A percentile compares a stretch with the other conserved stretches of the same genome.
phyloP scores from a whole-genome alignment of 352 stramenopile species.

The Pythium brassicae region DNA sequence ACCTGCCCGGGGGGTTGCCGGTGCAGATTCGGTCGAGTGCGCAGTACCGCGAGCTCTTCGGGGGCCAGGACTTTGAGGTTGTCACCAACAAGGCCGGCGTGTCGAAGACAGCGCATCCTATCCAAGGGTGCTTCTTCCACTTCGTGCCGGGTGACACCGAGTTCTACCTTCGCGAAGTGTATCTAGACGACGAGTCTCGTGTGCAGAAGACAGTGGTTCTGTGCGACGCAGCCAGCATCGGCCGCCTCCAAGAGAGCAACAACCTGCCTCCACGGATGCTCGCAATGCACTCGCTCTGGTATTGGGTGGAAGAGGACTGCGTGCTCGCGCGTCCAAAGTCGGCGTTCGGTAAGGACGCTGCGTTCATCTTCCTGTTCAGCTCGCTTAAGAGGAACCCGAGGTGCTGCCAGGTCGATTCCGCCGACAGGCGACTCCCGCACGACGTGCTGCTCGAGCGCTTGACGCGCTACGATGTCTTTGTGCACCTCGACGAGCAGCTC shows the following conservation, averaged over 20 bases:
- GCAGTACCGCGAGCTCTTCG: constrained; percentile 41
- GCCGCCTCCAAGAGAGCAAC: constrained; percentile 7
- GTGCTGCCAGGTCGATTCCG: no score
- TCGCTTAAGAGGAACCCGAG: no score
- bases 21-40: constrained; percentile 19
- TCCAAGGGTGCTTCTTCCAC: constrained; percentile 30
- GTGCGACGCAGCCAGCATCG: constrained; percentile 21
- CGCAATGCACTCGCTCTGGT: constrained; percentile 44
- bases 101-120: constrained; percentile 21
- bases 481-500: constrained; percentile 12
- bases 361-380: no score
- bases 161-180: constrained; percentile 32
- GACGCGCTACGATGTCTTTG: constrained; percentile 20
- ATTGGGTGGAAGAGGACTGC: constrained; percentile 36
- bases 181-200: neutral
- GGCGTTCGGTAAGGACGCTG: constrained; percentile 13
- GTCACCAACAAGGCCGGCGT: constrained; percentile 17
- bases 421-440: constrained; percentile 4
- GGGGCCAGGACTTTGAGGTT: constrained; percentile 47
- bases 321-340: constrained; percentile 38
- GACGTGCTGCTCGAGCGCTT: constrained; percentile 12
- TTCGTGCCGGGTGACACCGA: constrained; percentile 23
- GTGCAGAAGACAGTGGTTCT: constrained; percentile 24
- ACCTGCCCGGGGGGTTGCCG: constrained; percentile 31
- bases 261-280: constrained; percentile 24